Conservation (phyloP, 805 yeast species). For the Candida ortonii region DNA sequence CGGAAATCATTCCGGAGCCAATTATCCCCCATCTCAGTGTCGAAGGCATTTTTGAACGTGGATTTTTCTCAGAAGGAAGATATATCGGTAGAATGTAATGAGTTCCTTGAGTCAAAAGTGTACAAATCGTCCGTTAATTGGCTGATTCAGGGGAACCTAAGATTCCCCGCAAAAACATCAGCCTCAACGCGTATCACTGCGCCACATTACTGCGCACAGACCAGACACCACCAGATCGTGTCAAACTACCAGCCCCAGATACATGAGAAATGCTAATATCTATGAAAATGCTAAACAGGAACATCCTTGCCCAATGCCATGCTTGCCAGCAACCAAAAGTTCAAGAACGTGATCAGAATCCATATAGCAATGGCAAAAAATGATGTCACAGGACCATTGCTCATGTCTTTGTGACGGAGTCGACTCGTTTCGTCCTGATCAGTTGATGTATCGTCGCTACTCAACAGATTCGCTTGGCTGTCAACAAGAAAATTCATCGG, state of each 20-base stretch:
- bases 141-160: too few relatives aligned
- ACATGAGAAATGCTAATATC: too few relatives aligned
- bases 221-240: too few relatives aligned
- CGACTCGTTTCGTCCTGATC: conserved; percentile 6
- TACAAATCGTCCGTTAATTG: too few relatives aligned
- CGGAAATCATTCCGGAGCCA: conserved; percentile 50
- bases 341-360: conserved; percentile 67
- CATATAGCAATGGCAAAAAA: conserved; percentile 59
- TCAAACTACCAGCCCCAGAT: too few relatives aligned
- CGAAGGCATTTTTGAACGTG: not conserved
- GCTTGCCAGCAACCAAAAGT: conserved; percentile 58
- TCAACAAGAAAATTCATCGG: conserved; percentile 11
- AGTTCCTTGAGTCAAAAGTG: too few relatives aligned
- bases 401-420: conserved; percentile 54
- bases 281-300: conserved; percentile 21
- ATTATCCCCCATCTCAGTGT: conserved; percentile 43
- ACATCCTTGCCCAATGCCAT: conserved; percentile 35
- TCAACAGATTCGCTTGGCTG: conserved; percentile 11
- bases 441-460: conserved; percentile 1
- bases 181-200: too few relatives aligned
- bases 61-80: not conserved
- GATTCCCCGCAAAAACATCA: too few relatives aligned
- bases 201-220: too few relatives aligned
- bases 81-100: too few relatives aligned
- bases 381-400: conserved; percentile 59